phyloP scores from a whole-genome alignment of 805 yeast species.

The Clavispora vitiphila region DNA sequence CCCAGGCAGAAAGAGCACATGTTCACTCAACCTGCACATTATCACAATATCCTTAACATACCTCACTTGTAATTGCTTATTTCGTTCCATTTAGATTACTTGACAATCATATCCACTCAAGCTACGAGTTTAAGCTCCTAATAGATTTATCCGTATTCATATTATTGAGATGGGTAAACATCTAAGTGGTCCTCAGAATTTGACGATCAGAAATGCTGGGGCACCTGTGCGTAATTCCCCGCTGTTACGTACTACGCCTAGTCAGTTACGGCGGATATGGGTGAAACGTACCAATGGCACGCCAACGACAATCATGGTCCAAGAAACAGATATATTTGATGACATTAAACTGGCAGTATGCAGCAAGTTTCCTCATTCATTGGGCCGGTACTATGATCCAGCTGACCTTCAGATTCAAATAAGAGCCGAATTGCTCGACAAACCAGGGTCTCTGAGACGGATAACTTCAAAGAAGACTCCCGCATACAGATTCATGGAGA shows the following conservation, averaged over 20 bases:
- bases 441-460: neutral
- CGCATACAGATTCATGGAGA: neutral
- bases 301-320: conserved; percentile 68
- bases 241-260: neutral
- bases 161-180: neutral
- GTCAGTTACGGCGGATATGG: conserved; percentile 43
- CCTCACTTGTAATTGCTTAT: neutral
- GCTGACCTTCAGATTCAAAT: conserved; percentile 48
- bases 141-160: neutral
- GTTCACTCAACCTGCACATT: neutral
- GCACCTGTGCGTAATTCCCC: conserved; percentile 1
- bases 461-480: neutral
- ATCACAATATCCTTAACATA: neutral
- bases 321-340: conserved; percentile 65
- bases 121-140: neutral
- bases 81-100: neutral
- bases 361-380: conserved; percentile 61
- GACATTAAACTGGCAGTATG: conserved; percentile 69
- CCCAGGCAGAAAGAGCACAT: neutral
- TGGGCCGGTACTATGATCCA: conserved; percentile 60
- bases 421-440: neutral
- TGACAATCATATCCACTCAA: neutral
- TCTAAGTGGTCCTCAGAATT: neutral
- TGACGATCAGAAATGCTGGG: neutral
- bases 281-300: conserved; percentile 44